Conservation (phyloP, 2,329 filamentous ascomycete species). For the Nothophoma quercina region DNA sequence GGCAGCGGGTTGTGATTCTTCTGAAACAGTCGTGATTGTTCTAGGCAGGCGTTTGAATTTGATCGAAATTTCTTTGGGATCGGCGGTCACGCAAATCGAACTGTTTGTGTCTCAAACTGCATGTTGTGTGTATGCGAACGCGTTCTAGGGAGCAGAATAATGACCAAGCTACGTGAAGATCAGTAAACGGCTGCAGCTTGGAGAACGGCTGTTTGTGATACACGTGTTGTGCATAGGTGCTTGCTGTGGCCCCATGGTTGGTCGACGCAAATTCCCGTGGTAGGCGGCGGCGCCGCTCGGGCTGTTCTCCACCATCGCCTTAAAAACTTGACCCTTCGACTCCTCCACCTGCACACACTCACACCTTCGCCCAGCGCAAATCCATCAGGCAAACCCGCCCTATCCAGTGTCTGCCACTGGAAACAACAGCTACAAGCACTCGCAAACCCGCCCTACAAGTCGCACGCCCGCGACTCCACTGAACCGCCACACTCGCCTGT, state of each 20-base stretch:
- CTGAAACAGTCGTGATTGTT: slow-evolving; percentile 15
- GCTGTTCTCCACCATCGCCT: slow-evolving; percentile 20
- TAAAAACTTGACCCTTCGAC: slow-evolving; percentile 18
- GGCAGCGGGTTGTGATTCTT: background rate
- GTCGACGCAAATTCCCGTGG: slow-evolving; percentile 10
- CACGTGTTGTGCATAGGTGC: slow-evolving; percentile 16
- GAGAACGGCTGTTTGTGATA: slow-evolving; percentile 15
- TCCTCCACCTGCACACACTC: slow-evolving; percentile 27
- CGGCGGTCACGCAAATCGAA: slow-evolving; percentile 1
- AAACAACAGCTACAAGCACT: slow-evolving; percentile 18
- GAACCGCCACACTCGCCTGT: slow-evolving; percentile 45
- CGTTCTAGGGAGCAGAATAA: background rate
- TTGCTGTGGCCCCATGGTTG: slow-evolving; percentile 6
- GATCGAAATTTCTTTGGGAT: slow-evolving; percentile 17
- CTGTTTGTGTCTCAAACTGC: slow-evolving; percentile 4
- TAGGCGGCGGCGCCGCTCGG: slow-evolving; percentile 9
- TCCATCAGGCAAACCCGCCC: slow-evolving; percentile 25
- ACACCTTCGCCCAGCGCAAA: slow-evolving; percentile 28
- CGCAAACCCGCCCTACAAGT: slow-evolving; percentile 28
- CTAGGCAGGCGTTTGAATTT: slow-evolving; percentile 10
- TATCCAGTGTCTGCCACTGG: slow-evolving; percentile 33
- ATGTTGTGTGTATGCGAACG: background rate
- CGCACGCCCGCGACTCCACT: slow-evolving; percentile 40
- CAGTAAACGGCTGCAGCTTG: background rate
- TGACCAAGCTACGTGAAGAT: background rate